Percentiles rank a stretch among this genome's conserved stretches.
These are phyloP conservation scores for Herpotrichia juniperi DNA, from an alignment of 2,329 filamentous ascomycete genomes.

Conservation along the genomic window DNA sequence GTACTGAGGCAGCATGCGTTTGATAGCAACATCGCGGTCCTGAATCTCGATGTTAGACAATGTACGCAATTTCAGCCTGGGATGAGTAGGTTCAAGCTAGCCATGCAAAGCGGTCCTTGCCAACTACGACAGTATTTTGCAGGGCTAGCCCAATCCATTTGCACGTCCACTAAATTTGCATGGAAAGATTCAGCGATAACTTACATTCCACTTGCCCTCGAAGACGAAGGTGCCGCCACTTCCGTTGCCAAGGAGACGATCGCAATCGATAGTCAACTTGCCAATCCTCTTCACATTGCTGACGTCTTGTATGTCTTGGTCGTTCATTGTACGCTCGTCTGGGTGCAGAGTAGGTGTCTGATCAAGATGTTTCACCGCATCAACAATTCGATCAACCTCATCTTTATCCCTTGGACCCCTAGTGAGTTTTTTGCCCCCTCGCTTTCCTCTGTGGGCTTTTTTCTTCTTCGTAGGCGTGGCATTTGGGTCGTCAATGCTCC, in stretches of 20 bases:
- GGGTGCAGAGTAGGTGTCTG: conserved; percentile 41
- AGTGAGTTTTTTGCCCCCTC: conserved; percentile 54
- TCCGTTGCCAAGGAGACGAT: conserved; percentile 71
- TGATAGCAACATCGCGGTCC: conserved; percentile 90
- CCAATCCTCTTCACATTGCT: conserved; percentile 63
- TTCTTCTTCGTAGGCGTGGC: conserved; percentile 51
- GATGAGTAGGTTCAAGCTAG: no score
- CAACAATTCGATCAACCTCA: conserved; percentile 45
- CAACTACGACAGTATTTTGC: no score
- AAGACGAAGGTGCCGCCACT: conserved; percentile 98
- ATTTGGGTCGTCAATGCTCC: conserved; percentile 26
- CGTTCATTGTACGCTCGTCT: conserved; percentile 47
- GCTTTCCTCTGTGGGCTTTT: conserved; percentile 57
- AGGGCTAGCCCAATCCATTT: no score
- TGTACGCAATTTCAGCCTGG: no score
- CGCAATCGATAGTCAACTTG: conserved; percentile 64
- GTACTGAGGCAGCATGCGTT: conserved; percentile 95
- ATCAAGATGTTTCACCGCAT: conserved; percentile 48
- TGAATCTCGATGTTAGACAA: conserved; percentile 26
- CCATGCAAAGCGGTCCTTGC: no score
- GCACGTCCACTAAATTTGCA: no score
- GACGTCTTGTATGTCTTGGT: conserved; percentile 54
- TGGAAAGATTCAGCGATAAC: conserved; percentile 10
- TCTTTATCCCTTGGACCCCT: conserved; percentile 45
- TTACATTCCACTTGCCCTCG: conserved; percentile 82